These are phyloP conservation scores for Nakazawaea peltata DNA, from an alignment of 805 yeast species.

Conservation along the genomic window DNA sequence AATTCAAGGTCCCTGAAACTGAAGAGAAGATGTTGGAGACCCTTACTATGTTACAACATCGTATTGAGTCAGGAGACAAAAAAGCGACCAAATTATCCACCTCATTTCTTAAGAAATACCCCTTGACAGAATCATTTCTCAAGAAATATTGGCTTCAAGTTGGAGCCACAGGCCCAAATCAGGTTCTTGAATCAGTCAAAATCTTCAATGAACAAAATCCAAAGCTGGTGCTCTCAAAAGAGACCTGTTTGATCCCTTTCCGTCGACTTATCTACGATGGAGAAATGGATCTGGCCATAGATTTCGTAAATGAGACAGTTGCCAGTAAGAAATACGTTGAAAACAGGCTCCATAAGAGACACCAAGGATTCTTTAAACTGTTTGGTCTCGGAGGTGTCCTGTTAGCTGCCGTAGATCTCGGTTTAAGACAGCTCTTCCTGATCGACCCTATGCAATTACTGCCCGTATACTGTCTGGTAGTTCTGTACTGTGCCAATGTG, in stretches of 20 bases:
- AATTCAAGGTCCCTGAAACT: no score
- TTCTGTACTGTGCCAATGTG: conserved; percentile 40
- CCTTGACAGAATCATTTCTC: no score
- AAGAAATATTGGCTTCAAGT: no score
- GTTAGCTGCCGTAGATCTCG: conserved; percentile 37
- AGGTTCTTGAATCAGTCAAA: no score
- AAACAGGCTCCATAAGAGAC: conserved; percentile 24
- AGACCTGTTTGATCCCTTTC: conserved; percentile 54
- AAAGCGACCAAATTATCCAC: no score
- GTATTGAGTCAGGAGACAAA: no score
- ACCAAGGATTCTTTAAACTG: conserved; percentile 24
- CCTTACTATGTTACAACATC: no score
- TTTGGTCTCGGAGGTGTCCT: conserved; percentile 34
- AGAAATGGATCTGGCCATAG: conserved; percentile 47
- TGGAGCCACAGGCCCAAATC: no score
- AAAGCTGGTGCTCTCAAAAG: neutral
- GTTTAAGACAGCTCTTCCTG: conserved; percentile 31
- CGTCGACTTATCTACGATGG: conserved; percentile 50
- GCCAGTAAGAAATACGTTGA: conserved; percentile 45
- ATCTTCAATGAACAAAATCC: neutral
- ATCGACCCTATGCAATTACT: no score
- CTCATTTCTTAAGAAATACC: no score
- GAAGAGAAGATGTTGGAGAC: no score
- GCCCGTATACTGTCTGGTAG: conserved; percentile 37
- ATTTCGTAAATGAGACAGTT: conserved; percentile 51